phyloP scores from a whole-genome alignment of 2,329 filamentous ascomycete species.

The Corinectria fuckeliana region DNA sequence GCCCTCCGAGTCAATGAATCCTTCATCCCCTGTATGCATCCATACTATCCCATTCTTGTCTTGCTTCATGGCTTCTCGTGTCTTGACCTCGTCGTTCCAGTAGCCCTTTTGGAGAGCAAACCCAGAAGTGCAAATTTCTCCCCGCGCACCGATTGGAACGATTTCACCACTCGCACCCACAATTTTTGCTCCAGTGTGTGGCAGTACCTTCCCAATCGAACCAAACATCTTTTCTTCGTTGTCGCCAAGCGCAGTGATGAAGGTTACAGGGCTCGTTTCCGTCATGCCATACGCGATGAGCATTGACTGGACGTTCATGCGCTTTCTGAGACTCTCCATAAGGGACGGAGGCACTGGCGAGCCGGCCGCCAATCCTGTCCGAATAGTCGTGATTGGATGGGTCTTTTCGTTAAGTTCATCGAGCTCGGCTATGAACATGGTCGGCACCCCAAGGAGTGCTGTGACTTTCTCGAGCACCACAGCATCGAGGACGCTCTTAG shows the following conservation, averaged over 20 bases:
- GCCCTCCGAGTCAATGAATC: slow-evolving; percentile 53
- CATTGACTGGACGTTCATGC: background rate
- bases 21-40: slow-evolving; percentile 63
- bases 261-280: slow-evolving; percentile 19
- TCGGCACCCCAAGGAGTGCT: slow-evolving; percentile 62
- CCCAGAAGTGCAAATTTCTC: slow-evolving; percentile 70
- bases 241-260: slow-evolving; percentile 13
- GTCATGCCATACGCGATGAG: slow-evolving; percentile 19
- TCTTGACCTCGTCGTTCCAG: slow-evolving; percentile 58
- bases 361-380: background rate
- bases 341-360: background rate
- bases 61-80: slow-evolving; percentile 33
- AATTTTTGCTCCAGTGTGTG: slow-evolving; percentile 67
- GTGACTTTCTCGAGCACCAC: slow-evolving; percentile 60
- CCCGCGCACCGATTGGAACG: slow-evolving; percentile 60
- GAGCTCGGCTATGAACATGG: slow-evolving; percentile 74
- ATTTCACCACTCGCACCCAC: slow-evolving; percentile 61
- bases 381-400: background rate
- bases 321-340: background rate
- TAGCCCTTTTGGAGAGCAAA: slow-evolving; percentile 67
- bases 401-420: slow-evolving; percentile 42
- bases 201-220: slow-evolving; percentile 67
- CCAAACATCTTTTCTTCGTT: no score
- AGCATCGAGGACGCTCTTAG: slow-evolving; percentile 61
- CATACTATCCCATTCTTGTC: slow-evolving; percentile 53